phyloP scores from a whole-genome alignment of 1,284 basidiomycete species.

The Trametes polyzona region DNA sequence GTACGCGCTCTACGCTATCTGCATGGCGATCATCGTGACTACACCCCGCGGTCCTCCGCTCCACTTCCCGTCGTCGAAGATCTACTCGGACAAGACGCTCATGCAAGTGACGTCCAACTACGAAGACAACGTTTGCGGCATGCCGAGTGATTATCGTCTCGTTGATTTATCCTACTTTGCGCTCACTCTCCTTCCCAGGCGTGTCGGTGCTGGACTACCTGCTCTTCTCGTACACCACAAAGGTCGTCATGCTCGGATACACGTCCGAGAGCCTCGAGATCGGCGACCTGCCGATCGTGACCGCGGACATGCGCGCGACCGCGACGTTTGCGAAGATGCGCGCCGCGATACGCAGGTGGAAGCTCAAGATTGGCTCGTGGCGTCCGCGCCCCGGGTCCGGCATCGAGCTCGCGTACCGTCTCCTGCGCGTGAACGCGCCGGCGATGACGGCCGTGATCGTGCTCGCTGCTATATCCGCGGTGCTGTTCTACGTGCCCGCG shows the following conservation, averaged over 20 bases:
- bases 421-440: slow-evolving; percentile 56
- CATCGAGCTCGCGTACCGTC: slow-evolving; percentile 61
- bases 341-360: slow-evolving; percentile 39
- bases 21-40: slow-evolving; percentile 53
- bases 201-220: slow-evolving; percentile 58
- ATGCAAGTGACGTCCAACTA: slow-evolving; percentile 56
- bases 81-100: slow-evolving; percentile 77
- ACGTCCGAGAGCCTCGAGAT: slow-evolving; percentile 76
- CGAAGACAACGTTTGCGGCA: slow-evolving; percentile 68
- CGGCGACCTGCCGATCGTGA: slow-evolving; percentile 82
- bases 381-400: slow-evolving; percentile 55
- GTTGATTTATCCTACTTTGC: no score
- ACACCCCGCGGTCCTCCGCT: slow-evolving; percentile 75
- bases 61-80: slow-evolving; percentile 68
- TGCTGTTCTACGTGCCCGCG: slow-evolving; percentile 79
- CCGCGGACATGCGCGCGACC: slow-evolving; percentile 70
- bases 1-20: slow-evolving; percentile 53
- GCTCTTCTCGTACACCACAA: slow-evolving; percentile 83
- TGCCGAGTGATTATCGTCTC: slow-evolving; percentile 51
- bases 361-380: slow-evolving; percentile 52
- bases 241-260: slow-evolving; percentile 83
- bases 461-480: slow-evolving; percentile 66
- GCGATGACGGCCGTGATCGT: slow-evolving; percentile 49
- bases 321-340: slow-evolving; percentile 46
- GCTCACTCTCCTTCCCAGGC: slow-evolving; percentile 23